A percentile compares a stretch with the other conserved stretches of the same genome.
phyloP scores from a whole-genome alignment of 2,329 filamentous ascomycete species.

The Neofusicoccum sp. region DNA sequence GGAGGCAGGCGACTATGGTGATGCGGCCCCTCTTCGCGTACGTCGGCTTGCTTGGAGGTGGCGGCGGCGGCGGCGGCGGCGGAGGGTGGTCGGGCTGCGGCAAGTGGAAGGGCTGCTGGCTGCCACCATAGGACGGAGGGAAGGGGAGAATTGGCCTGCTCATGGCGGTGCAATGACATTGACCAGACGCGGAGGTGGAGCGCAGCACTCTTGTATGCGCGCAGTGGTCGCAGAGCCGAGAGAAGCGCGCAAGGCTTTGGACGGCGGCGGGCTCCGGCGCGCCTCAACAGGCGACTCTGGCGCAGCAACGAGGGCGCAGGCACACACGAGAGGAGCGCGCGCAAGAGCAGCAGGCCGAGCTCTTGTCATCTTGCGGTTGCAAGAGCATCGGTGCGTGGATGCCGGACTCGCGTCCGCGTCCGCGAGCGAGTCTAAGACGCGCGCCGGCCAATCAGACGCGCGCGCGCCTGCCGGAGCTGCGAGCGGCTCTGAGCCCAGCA shows the following conservation, averaged over 20 bases:
- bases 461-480: not conserved
- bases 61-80: constrained; percentile 15
- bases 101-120: constrained; percentile 6
- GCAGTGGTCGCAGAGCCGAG: constrained; percentile 5
- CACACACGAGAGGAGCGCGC: not conserved
- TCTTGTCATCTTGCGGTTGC: constrained; percentile 11
- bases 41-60: constrained; percentile 22
- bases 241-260: not conserved
- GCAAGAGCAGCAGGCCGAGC: constrained; percentile 1
- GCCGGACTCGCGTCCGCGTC: constrained; percentile 3
- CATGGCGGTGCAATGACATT: constrained; percentile 46
- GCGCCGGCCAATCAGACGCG: constrained; percentile 2
- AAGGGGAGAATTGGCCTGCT: constrained; percentile 23
- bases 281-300: not conserved
- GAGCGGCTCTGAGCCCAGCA: constrained; percentile 7
- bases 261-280: not conserved
- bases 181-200: constrained; percentile 1
- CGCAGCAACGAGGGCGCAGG: not conserved
- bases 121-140: constrained; percentile 1
- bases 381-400: not conserved
- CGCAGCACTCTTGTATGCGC: not conserved
- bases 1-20: constrained; percentile 30
- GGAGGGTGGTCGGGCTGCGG: constrained; percentile 14
- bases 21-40: constrained; percentile 28
- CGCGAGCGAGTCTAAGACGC: not conserved